These are phyloP conservation scores for Neohortaea acidophila DNA, from an alignment of 495 filamentous ascomycete genomes.

Conservation along the genomic window DNA sequence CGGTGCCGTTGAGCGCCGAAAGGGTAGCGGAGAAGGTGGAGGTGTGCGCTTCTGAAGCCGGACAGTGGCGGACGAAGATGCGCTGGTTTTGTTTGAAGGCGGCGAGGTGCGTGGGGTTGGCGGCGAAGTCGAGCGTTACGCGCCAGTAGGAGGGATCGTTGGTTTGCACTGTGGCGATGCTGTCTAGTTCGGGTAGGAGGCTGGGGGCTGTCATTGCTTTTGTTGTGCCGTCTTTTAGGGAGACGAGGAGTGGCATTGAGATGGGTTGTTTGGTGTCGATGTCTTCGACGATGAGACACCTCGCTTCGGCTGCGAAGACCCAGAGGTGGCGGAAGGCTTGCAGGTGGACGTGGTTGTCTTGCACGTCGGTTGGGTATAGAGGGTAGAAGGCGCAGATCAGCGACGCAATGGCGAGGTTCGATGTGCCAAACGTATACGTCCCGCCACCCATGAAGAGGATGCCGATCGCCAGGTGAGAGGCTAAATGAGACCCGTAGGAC, in stretches of 20 bases:
- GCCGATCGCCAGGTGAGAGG: slow-evolving; percentile 80
- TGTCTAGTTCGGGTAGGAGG: slow-evolving; percentile 64
- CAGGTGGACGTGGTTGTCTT: slow-evolving; percentile 85
- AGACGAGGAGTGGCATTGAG: slow-evolving; percentile 50
- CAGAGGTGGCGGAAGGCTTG: slow-evolving; percentile 97
- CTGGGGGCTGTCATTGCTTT: slow-evolving; percentile 40
- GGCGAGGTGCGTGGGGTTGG: slow-evolving; percentile 45
- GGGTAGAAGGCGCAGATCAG: slow-evolving; percentile 90
- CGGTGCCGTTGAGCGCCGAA: slow-evolving; percentile 23
- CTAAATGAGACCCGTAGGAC: slow-evolving; percentile 85
- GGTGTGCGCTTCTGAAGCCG: slow-evolving; percentile 46
- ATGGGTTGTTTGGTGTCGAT: slow-evolving; percentile 67
- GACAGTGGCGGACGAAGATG: slow-evolving; percentile 65
- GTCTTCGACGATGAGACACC: slow-evolving; percentile 76
- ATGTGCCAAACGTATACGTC: slow-evolving; percentile 80
- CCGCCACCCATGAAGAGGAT: slow-evolving; percentile 84
- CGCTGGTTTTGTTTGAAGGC: slow-evolving; percentile 63
- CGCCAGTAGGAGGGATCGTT: slow-evolving; percentile 67
- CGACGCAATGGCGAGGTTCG: slow-evolving; percentile 68
- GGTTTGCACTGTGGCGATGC: slow-evolving; percentile 52
- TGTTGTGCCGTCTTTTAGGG: slow-evolving; percentile 34
- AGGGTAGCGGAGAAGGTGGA: slow-evolving; percentile 63
- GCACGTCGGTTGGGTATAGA: slow-evolving; percentile 69
- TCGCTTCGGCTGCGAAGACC: slow-evolving; percentile 81
- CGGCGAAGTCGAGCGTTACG: slow-evolving; percentile 60